phyloP scores from a whole-genome alignment of 305 asterid species.

The Lippia alba region DNA sequence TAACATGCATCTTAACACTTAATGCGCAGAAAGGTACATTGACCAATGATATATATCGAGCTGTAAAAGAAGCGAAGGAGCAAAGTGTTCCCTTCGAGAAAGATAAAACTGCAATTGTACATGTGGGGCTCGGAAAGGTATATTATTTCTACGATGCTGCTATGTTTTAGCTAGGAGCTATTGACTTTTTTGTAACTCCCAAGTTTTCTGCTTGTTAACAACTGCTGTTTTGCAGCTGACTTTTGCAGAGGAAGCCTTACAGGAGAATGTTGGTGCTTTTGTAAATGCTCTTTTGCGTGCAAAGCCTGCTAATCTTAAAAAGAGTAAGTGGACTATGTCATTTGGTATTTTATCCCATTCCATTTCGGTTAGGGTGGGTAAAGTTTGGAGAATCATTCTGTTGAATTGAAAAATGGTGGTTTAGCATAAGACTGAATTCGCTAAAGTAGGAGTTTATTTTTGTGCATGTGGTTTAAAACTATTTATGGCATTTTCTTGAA shows the following conservation, averaged over 20 bases:
- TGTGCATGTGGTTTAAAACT: not conserved
- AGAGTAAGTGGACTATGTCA: slow-evolving; percentile 66
- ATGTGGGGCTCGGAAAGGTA: slow-evolving; percentile 96
- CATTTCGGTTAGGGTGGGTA: slow-evolving; percentile 14
- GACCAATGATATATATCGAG: slow-evolving; percentile 74
- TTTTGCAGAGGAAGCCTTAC: slow-evolving; percentile 77
- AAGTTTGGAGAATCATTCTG: slow-evolving; percentile 8
- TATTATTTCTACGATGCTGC: slow-evolving; percentile 18
- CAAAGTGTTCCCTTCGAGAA: slow-evolving; percentile 78
- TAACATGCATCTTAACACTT: slow-evolving; percentile 33
- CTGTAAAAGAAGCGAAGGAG: slow-evolving; percentile 80
- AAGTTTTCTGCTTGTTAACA: slow-evolving; percentile 20
- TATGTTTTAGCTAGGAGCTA: not conserved
- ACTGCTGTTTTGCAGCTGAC: slow-evolving; percentile 59
- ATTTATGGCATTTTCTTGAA: not conserved
- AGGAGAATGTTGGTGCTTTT: slow-evolving; percentile 91
- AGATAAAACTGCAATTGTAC: slow-evolving; percentile 97
- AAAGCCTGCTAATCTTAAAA: slow-evolving; percentile 94
- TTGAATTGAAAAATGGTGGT: not conserved
- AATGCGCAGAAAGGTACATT: slow-evolving; percentile 82
- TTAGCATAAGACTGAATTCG: not conserved
- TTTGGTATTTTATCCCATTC: slow-evolving; percentile 27
- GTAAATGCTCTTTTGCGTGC: slow-evolving; percentile 88
- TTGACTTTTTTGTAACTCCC: slow-evolving; percentile 13
- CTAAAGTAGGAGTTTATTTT: not conserved